These are phyloP conservation scores for Tetragonia tetragonoides DNA, from an alignment of 148 eudicot genomes.

Conservation along the genomic window DNA sequence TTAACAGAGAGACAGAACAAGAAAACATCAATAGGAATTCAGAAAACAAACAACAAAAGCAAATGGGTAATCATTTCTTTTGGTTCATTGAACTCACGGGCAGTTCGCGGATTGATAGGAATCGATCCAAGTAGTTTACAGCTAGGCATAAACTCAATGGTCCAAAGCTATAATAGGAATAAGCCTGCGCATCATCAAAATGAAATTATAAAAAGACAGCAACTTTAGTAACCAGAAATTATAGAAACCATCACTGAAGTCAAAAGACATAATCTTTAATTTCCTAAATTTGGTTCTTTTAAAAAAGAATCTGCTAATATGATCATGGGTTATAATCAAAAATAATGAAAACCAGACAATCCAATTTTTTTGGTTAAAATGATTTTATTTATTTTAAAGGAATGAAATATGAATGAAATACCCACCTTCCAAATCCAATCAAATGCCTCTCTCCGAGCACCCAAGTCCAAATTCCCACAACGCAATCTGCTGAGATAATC, in stretches of 20 bases:
- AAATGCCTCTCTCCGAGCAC: slow-evolving; percentile 56
- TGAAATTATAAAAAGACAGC: neutral
- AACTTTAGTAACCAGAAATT: neutral
- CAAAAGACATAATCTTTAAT: neutral
- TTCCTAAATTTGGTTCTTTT: neutral
- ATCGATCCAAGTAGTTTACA: slow-evolving; percentile 82
- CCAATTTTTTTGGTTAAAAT: too few relatives aligned
- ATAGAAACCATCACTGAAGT: neutral
- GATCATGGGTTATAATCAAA: too few relatives aligned
- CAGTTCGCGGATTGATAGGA: slow-evolving; percentile 48
- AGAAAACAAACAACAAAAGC: neutral
- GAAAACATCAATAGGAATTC: slow-evolving; percentile 3
- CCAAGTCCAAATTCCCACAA: slow-evolving; percentile 55
- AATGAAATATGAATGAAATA: neutral
- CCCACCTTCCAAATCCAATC: slow-evolving; percentile 89
- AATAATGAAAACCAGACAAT: too few relatives aligned
- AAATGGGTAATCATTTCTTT: neutral
- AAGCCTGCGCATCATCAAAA: slow-evolving; percentile 54
- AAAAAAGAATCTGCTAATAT: neutral
- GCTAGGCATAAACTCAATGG: slow-evolving; percentile 55
- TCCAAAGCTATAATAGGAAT: slow-evolving; percentile 59
- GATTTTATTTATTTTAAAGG: neutral
- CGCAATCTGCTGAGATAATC: slow-evolving; percentile 67
- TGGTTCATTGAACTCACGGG: slow-evolving; percentile 53
- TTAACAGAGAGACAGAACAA: neutral